Base-by-base conservation (phyloP, 129 eudicot species). In the Flaveria linearis region DNA sequence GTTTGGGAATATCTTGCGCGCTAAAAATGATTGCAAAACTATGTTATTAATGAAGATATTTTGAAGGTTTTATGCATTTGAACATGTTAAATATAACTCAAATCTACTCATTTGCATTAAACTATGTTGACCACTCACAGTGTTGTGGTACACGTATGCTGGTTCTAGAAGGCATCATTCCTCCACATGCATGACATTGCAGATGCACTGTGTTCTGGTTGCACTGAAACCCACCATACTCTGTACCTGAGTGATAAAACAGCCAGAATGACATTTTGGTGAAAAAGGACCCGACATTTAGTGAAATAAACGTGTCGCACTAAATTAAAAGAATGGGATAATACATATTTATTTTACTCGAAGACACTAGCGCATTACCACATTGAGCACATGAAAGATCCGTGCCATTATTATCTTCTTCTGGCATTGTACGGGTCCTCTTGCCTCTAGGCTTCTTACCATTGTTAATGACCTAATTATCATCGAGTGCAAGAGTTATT, bases 101-200 rank as follows among this genome's bases (percentile, higher is more conserved):
- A 18, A 20, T 56, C 5, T 18, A 17, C 62, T 47, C 57, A 16
- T 65, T 65, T 65, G 47, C 13, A 41, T 28, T 15, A 1, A 65
- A 18, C 14, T 79, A 79, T 3, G 50, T 72, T 63, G 69, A 73
- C 63, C 64, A 80, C 83, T 85, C 85, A 93, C 98, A 93, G 83
- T 90, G 91, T 50, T 93, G 98, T 39, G 97, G 87, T 25, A 82
- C 73, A 75, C 73, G 64, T 20, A 52, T 68, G 79, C 88, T 80
- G 71, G 88, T 72, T 82, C 98, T 84, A 55, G 89, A 90, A 66
- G 98, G 98, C 97, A 93, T 90, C 97, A 88, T 93, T 75, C 97
- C 97, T 52, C 96, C 89, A 78, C 98, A 93, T 69, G 88, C 81
- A 53, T 90, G 97, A 76, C 98, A 93, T 69, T 93, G 97, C 72